phyloP scores from a whole-genome alignment of 768 basidiomycete species.

The Lactarius tabidus region DNA sequence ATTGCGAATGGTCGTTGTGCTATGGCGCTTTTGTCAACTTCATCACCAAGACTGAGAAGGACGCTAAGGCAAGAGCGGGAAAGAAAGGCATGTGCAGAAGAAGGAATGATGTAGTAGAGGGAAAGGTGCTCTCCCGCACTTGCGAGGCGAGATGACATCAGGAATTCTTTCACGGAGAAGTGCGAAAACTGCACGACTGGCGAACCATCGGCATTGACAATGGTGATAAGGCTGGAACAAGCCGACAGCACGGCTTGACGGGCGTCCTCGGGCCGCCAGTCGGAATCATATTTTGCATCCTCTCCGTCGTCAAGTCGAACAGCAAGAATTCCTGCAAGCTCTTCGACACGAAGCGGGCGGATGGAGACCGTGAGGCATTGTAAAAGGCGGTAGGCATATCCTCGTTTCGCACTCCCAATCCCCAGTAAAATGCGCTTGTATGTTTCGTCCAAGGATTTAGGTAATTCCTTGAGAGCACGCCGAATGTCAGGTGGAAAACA shows the following conservation, averaged over 20 bases:
- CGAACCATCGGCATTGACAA: neutral
- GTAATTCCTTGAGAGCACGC: neutral
- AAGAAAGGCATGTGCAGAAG: neutral
- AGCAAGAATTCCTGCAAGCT: too few species aligned
- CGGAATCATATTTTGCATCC: neutral
- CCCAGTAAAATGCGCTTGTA: too few species aligned
- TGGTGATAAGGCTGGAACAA: neutral
- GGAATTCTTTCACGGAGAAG: neutral
- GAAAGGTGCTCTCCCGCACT: neutral
- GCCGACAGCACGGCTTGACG: neutral
- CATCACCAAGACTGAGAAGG: neutral
- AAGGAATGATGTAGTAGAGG: neutral
- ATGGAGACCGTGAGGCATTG: too few species aligned
- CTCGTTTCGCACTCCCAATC: too few species aligned
- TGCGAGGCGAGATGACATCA: neutral
- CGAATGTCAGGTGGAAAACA: neutral
- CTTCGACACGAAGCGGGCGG: too few species aligned
- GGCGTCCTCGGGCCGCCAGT: neutral
- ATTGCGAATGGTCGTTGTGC: neutral
- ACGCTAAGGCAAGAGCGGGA: neutral
- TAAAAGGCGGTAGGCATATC: too few species aligned
- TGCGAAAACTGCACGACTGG: neutral
- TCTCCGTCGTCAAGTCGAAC: neutral
- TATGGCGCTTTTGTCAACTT: neutral
- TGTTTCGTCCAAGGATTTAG: too few species aligned